Evolutionary conservation across 192 early-diverging fungal genomes (phyloP).

Genomic region (Coemansia reversa): DNA sequence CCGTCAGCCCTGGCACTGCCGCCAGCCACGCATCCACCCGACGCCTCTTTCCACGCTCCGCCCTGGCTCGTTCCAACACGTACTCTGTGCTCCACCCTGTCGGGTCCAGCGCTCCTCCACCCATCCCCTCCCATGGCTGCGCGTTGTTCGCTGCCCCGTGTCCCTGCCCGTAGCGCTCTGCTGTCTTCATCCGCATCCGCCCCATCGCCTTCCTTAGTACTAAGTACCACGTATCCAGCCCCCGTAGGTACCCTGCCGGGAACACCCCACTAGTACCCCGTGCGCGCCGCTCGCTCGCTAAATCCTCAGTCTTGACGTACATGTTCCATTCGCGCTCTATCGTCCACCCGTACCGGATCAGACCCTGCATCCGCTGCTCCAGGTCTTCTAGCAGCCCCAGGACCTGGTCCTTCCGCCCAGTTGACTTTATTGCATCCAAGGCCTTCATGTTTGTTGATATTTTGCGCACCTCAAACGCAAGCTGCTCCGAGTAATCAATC

Average conservation of each 20-base stretch:
- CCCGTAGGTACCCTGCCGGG: constrained; percentile 22
- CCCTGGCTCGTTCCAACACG: constrained; percentile 35
- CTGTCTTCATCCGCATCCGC: constrained; percentile 18
- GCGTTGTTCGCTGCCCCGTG: not conserved
- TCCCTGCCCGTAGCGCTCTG: constrained; percentile 12
- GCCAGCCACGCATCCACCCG: constrained; percentile 42
- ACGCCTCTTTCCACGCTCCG: constrained; percentile 20
- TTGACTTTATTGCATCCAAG: constrained; percentile 28
- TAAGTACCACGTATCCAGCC: constrained; percentile 38
- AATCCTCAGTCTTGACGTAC: constrained; percentile 19
- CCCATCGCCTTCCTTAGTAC: constrained; percentile 30
- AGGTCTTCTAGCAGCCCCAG: constrained; percentile 30
- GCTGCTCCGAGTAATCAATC: constrained; percentile 32
- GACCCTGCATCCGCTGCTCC: constrained; percentile 38
- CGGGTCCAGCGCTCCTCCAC: constrained; percentile 21
- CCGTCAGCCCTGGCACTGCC: constrained; percentile 23
- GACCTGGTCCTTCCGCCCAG: constrained; percentile 30
- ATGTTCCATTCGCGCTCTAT: constrained; percentile 43
- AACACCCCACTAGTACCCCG: constrained; percentile 16
- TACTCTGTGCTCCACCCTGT: constrained; percentile 43
- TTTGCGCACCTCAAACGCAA: constrained; percentile 35
- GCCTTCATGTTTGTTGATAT: constrained; percentile 33
- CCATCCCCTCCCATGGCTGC: constrained; percentile 17
- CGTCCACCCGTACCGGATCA: constrained; percentile 49
- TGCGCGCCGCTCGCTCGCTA: not conserved